phyloP scores from a whole-genome alignment of 2,329 filamentous ascomycete genomes.

The Lojkania enalia region DNA sequence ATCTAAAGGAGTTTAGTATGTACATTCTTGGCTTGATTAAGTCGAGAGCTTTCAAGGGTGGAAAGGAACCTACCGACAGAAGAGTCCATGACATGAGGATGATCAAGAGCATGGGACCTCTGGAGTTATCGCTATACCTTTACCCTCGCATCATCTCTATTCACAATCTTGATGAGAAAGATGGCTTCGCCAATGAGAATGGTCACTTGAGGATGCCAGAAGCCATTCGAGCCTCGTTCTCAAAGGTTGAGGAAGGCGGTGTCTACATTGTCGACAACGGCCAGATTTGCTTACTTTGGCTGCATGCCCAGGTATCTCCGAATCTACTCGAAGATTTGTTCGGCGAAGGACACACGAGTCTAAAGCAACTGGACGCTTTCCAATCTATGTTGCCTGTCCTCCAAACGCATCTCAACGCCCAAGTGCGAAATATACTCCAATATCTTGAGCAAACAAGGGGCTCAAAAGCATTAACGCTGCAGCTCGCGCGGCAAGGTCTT shows the following conservation, averaged over 20 bases:
- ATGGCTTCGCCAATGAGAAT: conserved; percentile 91
- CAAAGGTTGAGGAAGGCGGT: conserved; percentile 86
- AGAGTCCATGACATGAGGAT: conserved; percentile 89
- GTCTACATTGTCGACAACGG: conserved; percentile 96
- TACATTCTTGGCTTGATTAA: conserved; percentile 91
- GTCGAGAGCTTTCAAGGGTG: conserved; percentile 88
- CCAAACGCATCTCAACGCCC: conserved; percentile 89
- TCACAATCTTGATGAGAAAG: conserved; percentile 83
- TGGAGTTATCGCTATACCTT: conserved; percentile 86
- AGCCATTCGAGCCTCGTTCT: conserved; percentile 79
- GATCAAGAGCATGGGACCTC: conserved; percentile 82
- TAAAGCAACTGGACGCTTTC: conserved; percentile 81
- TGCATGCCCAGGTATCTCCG: conserved; percentile 88
- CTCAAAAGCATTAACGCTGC: conserved; percentile 84
- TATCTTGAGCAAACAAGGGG: conserved; percentile 80
- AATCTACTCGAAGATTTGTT: conserved; percentile 91
- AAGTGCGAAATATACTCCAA: conserved; percentile 90
- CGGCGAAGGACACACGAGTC: conserved; percentile 69
- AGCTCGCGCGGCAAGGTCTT: conserved; percentile 87
- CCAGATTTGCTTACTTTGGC: conserved; percentile 87
- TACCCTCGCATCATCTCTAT: conserved; percentile 92
- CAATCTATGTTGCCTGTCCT: conserved; percentile 78
- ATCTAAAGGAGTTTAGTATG: conserved; percentile 95
- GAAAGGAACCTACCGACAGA: conserved; percentile 86
- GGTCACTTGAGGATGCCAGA: conserved; percentile 86